Evolutionary conservation across 2,329 filamentous ascomycete genomes (phyloP), one percentile per base, ranked within the genome.

Genomic region (Trichoderma semiorbis): DNA sequence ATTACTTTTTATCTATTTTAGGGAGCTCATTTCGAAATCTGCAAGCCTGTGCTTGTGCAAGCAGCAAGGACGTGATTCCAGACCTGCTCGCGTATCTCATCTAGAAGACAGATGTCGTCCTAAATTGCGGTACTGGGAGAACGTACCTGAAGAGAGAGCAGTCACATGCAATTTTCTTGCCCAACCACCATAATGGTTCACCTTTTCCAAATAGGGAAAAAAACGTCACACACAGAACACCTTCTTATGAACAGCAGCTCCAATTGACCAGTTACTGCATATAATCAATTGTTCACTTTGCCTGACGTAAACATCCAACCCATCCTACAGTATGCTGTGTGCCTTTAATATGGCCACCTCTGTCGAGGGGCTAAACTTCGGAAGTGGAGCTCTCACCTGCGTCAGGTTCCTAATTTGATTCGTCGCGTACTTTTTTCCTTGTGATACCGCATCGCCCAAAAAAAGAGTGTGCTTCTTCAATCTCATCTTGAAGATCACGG

Each of bases 51-150:
- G 47, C 55, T 32, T 50, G 21, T 34, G 18, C n/a, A 7, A 34
- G 43, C 24, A 34, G 57, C 32, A 26, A 57, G 57, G 26, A 61
- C n/a, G 5, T 50, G 28, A 69, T n/a, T 61, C 24, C 57, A 39
- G 21, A 34, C 66, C 60, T 53, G 43, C 66, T 69, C 66, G 66
- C 66, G 39, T 69, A 69, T 69, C 66, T 69, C 66, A 69, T 69
- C 57, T 69, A 36, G 6, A 34, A 36, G 7, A 21, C 36, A 62
- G 21, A 53, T 53, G 30, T 39, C 7, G 36, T 18, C 36, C 16
- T 39, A 18, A 8, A 26, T 50, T 26, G 58, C 34, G 21, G 24
- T 11, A 63, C 18, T 18, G 28, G 16, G 12, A 26, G 24, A 18
- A 58, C 26, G 55, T 34, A 60, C 57, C 57, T 60, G 18, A 34